These are phyloP conservation scores for Ceratobasidium sp. DNA, from an alignment of 1,284 basidiomycete genomes.

Conservation along the genomic window DNA sequence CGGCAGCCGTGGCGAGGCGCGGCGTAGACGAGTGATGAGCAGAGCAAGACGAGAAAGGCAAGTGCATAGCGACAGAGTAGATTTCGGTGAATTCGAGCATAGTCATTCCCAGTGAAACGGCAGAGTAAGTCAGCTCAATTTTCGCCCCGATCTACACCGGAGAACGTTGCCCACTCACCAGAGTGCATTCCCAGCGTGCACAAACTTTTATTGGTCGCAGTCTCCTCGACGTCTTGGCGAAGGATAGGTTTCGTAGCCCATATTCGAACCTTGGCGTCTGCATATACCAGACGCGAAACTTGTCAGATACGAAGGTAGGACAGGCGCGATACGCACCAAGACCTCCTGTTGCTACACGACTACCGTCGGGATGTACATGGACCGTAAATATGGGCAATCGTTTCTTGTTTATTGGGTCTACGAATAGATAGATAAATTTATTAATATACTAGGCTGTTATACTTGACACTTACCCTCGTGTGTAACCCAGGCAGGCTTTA, in stretches of 20 bases:
- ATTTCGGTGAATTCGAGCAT: too few relatives aligned
- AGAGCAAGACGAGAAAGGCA: too few relatives aligned
- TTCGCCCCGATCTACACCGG: too few relatives aligned
- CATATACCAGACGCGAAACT: background rate
- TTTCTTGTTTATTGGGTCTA: constrained; percentile 64
- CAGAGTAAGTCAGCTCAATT: too few relatives aligned
- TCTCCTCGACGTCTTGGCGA: constrained; percentile 76
- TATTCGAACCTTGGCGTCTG: constrained; percentile 94
- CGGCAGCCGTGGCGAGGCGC: too few relatives aligned
- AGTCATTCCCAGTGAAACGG: too few relatives aligned
- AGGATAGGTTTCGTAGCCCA: constrained; percentile 97
- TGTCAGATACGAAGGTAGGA: background rate
- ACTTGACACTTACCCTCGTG: constrained; percentile 65
- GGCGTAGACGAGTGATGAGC: too few relatives aligned
- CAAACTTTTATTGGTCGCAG: constrained; percentile 84
- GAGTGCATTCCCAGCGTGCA: constrained; percentile 95
- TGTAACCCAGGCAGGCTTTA: constrained; percentile 81
- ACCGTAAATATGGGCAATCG: constrained; percentile 91
- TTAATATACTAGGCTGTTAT: background rate
- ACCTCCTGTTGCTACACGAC: constrained; percentile 95
- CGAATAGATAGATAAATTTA: background rate
- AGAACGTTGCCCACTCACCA: constrained; percentile 58
- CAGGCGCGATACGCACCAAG: constrained; percentile 61
- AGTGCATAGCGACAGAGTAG: too few relatives aligned
- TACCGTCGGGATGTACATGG: constrained; percentile 95